Evolutionary conservation across 2,329 filamentous ascomycete genomes (phyloP).

Genomic region (Sclerotiophoma versabilis): DNA sequence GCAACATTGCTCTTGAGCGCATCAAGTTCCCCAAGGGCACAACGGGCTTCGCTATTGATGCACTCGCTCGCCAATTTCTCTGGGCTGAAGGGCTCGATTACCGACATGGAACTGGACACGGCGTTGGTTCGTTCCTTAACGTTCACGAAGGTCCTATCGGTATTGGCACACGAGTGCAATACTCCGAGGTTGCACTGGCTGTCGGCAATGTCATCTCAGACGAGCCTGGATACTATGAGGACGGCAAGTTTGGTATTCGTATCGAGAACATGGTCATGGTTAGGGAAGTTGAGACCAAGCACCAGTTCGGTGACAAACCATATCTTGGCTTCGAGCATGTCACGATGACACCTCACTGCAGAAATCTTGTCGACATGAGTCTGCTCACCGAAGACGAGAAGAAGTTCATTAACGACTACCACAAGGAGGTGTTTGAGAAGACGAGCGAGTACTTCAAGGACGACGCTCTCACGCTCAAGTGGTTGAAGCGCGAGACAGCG

Average conservation of each 20-base stretch:
- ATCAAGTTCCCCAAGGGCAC: constrained; percentile 94
- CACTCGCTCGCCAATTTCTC: constrained; percentile 85
- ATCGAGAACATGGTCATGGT: constrained; percentile 97
- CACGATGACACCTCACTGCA: constrained; percentile 94
- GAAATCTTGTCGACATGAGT: constrained; percentile 79
- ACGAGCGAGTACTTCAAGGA: constrained; percentile 77
- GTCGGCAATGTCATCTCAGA: constrained; percentile 96
- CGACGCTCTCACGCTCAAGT: constrained; percentile 74
- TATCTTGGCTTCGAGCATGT: constrained; percentile 96
- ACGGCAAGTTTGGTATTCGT: constrained; percentile 90
- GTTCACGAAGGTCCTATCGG: constrained; percentile 98
- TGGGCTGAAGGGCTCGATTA: constrained; percentile 96
- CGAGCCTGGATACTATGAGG: constrained; percentile 96
- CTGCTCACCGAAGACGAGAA: constrained; percentile 78
- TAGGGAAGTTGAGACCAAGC: constrained; percentile 82
- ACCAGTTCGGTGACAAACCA: constrained; percentile 91
- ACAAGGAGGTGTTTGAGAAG: constrained; percentile 81
- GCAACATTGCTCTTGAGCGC: constrained; percentile 85
- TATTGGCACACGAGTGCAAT: constrained; percentile 90
- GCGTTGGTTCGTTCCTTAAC: constrained; percentile 92
- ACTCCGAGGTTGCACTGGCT: constrained; percentile 85
- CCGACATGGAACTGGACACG: constrained; percentile 94
- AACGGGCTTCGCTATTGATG: constrained; percentile 89
- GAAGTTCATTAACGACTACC: constrained; percentile 86
- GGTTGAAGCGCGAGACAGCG: constrained; percentile 87